phyloP scores from a whole-genome alignment of 768 basidiomycete species.

The Clathrus columnatus region DNA sequence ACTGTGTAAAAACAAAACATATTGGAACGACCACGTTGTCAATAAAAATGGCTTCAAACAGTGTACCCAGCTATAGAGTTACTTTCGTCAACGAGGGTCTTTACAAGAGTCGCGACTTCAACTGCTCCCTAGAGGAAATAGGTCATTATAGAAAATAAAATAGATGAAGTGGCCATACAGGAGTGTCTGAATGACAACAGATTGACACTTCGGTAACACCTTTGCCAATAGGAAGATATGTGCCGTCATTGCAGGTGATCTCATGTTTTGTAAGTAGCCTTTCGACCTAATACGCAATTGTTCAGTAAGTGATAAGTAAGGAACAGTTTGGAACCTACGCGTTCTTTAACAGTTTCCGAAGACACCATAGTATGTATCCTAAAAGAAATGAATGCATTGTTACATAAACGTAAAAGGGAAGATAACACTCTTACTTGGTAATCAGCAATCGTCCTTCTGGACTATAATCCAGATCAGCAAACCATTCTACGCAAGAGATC shows the following conservation, averaged over 20 bases:
- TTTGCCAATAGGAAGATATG: slow-evolving; percentile 33
- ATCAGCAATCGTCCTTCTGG: slow-evolving; percentile 49
- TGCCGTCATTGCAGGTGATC: slow-evolving; percentile 34
- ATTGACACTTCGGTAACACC: slow-evolving; percentile 46
- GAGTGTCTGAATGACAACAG: slow-evolving; percentile 58
- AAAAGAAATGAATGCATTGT: not conserved
- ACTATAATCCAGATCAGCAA: slow-evolving; percentile 56
- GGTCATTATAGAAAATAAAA: slow-evolving; percentile 1
- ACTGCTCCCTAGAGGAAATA: slow-evolving; percentile 36
- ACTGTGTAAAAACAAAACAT: too few relatives aligned
- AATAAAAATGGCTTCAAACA: too few relatives aligned
- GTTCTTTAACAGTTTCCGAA: slow-evolving; percentile 30
- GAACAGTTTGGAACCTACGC: slow-evolving; percentile 30
- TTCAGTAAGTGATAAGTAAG: not conserved
- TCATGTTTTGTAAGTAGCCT: slow-evolving; percentile 33
- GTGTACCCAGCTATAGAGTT: slow-evolving; percentile 26
- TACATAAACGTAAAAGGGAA: not conserved
- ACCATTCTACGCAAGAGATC: slow-evolving; percentile 39
- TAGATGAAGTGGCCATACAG: slow-evolving; percentile 30
- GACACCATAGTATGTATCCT: slow-evolving; percentile 46
- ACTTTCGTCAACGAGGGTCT: slow-evolving; percentile 45
- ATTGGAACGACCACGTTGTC: too few relatives aligned
- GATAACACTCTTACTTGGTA: slow-evolving; percentile 35
- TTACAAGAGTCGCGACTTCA: slow-evolving; percentile 43
- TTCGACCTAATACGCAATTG: slow-evolving; percentile 27